These are phyloP conservation scores for Pachysandra terminalis DNA, from an alignment of 164 flowering plant genomes.

Conservation along the genomic window DNA sequence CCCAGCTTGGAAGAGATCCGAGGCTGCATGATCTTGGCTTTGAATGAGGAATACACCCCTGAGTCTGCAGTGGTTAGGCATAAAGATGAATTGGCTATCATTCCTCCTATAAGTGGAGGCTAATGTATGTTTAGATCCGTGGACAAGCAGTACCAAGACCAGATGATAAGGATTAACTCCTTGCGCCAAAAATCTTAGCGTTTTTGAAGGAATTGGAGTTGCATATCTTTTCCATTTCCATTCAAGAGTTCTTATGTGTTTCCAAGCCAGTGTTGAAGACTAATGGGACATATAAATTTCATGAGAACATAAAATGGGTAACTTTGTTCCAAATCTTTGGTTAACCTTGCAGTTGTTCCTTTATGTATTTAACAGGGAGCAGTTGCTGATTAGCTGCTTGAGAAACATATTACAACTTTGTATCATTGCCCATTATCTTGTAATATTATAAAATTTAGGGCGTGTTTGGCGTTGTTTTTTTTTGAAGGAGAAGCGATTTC, in stretches of 20 bases:
- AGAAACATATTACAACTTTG: background rate
- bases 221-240: too few relatives aligned
- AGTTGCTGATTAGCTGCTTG: constrained; percentile 5
- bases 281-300: too few relatives aligned
- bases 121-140: background rate
- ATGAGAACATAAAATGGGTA: too few relatives aligned
- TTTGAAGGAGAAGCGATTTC: too few relatives aligned
- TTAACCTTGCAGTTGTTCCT: background rate
- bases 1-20: constrained; percentile 69
- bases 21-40: constrained; percentile 75
- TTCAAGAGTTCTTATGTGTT: too few relatives aligned
- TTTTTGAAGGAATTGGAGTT: too few relatives aligned
- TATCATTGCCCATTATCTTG: too few relatives aligned
- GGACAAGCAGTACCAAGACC: too few relatives aligned
- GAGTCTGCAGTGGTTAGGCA: constrained; percentile 53
- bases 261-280: too few relatives aligned
- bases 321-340: background rate
- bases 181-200: too few relatives aligned
- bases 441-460: too few relatives aligned
- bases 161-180: background rate
- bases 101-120: constrained; percentile 99
- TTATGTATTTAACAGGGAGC: background rate
- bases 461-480: too few relatives aligned
- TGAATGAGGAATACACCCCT: constrained; percentile 78
- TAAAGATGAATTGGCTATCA: constrained; percentile 86